phyloP scores from a whole-genome alignment of 2,329 filamentous ascomycete genomes.

The Claviceps pusilla region DNA sequence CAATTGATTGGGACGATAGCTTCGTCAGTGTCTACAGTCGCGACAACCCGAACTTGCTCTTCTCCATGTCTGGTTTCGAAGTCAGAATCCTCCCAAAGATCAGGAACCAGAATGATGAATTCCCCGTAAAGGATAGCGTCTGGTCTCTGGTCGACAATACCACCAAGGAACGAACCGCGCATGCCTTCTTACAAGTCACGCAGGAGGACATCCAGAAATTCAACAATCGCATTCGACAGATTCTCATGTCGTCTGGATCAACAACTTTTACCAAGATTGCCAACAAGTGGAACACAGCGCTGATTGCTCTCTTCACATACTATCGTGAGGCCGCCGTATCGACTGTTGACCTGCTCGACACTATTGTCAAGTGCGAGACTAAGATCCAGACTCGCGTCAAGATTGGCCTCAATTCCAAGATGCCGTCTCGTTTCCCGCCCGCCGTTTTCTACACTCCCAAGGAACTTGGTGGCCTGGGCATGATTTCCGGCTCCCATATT shows the following conservation, averaged over 20 bases:
- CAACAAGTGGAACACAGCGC: conserved; percentile 98
- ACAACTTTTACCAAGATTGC: conserved; percentile 99
- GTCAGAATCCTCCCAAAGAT: conserved; percentile 92
- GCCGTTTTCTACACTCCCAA: conserved; percentile 98
- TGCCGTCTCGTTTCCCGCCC: conserved; percentile 95
- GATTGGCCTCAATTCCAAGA: conserved; percentile 97
- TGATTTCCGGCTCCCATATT: conserved; percentile 98
- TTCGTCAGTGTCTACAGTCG: conserved; percentile 96
- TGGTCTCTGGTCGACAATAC: conserved; percentile 96
- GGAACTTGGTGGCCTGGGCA: conserved; percentile 88
- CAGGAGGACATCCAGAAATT: conserved; percentile 98
- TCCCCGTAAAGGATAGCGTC: conserved; percentile 92
- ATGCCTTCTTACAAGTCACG: conserved; percentile 93
- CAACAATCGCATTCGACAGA: conserved; percentile 96
- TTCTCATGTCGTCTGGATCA: conserved; percentile 97
- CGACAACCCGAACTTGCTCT: conserved; percentile 92
- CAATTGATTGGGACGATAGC: conserved; percentile 97
- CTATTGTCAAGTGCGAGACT: conserved; percentile 97
- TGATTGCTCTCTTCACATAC: conserved; percentile 96
- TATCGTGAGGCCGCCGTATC: conserved; percentile 96
- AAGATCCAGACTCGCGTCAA: conserved; percentile 99
- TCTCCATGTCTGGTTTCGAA: conserved; percentile 97
- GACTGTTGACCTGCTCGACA: conserved; percentile 84
- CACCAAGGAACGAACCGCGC: conserved; percentile 89
- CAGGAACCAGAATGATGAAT: conserved; percentile 89